These are phyloP conservation scores for Vanderwaltozyma polyspora DNA, from an alignment of 805 yeast genomes.

Conservation along the genomic window DNA sequence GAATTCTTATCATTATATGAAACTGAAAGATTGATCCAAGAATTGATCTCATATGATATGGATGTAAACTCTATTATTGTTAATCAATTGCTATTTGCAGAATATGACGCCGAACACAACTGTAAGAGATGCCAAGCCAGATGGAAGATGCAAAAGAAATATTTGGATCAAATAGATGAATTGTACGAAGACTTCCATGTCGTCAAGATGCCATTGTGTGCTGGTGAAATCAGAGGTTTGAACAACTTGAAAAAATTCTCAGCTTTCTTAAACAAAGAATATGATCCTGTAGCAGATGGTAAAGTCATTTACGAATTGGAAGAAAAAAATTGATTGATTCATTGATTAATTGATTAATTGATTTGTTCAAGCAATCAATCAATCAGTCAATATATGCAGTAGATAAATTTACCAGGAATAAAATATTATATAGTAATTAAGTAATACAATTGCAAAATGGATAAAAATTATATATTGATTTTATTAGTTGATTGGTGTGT, in stretches of 20 bases:
- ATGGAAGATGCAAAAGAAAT: slow-evolving; percentile 92
- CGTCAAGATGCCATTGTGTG: slow-evolving; percentile 90
- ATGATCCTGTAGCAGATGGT: slow-evolving; percentile 51
- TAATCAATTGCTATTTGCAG: slow-evolving; percentile 86
- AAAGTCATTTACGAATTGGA: slow-evolving; percentile 28
- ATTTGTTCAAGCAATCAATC: too few species aligned
- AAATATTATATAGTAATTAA: too few species aligned
- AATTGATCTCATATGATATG: slow-evolving; percentile 85
- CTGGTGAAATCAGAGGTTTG: slow-evolving; percentile 89
- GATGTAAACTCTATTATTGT: slow-evolving; percentile 95
- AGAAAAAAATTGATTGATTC: slow-evolving; percentile 18
- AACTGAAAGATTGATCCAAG: slow-evolving; percentile 96
- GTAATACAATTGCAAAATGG: too few species aligned
- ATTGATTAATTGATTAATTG: too few species aligned
- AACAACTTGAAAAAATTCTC: slow-evolving; percentile 78
- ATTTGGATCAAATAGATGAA: slow-evolving; percentile 89
- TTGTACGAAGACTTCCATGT: slow-evolving; percentile 94
- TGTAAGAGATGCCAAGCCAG: slow-evolving; percentile 90
- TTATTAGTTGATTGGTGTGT: too few species aligned
- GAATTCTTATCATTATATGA: slow-evolving; percentile 93
- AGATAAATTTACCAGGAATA: too few species aligned
- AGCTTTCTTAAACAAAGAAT: slow-evolving; percentile 65
- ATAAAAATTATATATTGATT: too few species aligned
- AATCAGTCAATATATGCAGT: too few species aligned
- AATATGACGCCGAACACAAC: slow-evolving; percentile 48